Percentiles rank a stretch among this genome's conserved stretches.
Evolutionary conservation across 768 basidiomycete genomes (phyloP).

Genomic region (Boletales sp.): DNA sequence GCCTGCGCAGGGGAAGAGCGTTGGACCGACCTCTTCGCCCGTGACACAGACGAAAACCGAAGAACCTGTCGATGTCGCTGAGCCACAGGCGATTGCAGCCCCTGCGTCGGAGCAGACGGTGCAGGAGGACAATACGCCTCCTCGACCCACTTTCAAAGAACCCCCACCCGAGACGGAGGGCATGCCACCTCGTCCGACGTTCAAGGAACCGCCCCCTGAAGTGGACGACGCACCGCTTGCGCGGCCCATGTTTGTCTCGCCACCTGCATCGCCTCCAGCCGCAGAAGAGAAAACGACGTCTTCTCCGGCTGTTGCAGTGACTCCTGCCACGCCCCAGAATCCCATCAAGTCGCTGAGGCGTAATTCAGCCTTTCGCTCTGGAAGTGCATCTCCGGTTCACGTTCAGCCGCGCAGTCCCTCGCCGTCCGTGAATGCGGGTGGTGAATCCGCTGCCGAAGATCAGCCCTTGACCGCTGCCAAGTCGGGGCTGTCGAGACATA

Average conservation of each 20-base stretch:
- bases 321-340: slow-evolving; percentile 50
- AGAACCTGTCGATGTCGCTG: slow-evolving; percentile 15
- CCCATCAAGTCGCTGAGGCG: slow-evolving; percentile 42
- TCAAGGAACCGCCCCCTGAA: slow-evolving; percentile 66
- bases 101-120: slow-evolving; percentile 1
- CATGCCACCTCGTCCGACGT: slow-evolving; percentile 40
- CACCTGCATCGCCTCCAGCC: slow-evolving; percentile 23
- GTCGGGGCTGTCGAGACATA: slow-evolving; percentile 43
- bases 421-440: slow-evolving; percentile 28
- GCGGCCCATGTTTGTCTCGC: slow-evolving; percentile 17
- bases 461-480: slow-evolving; percentile 31
- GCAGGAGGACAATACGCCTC: slow-evolving; percentile 19
- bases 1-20: slow-evolving; percentile 11
- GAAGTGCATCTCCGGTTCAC: slow-evolving; percentile 30
- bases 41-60: slow-evolving; percentile 6
- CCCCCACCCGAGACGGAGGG: slow-evolving; percentile 46
- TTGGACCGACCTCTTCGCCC: slow-evolving; percentile 15
- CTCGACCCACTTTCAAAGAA: slow-evolving; percentile 55
- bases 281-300: slow-evolving; percentile 21
- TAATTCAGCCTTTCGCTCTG: slow-evolving; percentile 31
- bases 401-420: slow-evolving; percentile 40
- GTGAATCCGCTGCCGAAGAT: slow-evolving; percentile 30
- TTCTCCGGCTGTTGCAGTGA: slow-evolving; percentile 35
- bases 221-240: slow-evolving; percentile 35
- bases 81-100: slow-evolving; percentile 13